These are phyloP conservation scores for Solanum phureja DNA, from an alignment of 257 asterid genomes.

Conservation along the genomic window DNA sequence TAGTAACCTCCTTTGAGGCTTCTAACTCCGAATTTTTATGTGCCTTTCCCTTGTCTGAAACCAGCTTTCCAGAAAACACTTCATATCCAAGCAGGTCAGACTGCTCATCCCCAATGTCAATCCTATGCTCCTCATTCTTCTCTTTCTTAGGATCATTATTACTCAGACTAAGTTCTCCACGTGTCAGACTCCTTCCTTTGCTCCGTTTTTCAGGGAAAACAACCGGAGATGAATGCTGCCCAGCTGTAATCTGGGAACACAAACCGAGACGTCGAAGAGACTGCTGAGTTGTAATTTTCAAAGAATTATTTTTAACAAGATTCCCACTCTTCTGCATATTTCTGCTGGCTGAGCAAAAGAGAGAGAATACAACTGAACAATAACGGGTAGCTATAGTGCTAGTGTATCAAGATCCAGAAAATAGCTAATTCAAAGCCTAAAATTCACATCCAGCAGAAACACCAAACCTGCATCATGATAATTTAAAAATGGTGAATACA, in stretches of 20 bases:
- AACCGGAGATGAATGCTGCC: conserved; percentile 81
- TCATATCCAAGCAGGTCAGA: conserved; percentile 85
- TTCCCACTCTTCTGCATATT: conserved; percentile 68
- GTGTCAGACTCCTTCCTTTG: conserved; percentile 43
- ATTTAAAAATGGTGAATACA: not conserved
- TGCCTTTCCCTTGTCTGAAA: conserved; percentile 44
- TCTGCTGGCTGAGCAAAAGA: not conserved
- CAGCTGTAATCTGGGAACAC: conserved; percentile 69
- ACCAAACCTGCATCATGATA: not conserved
- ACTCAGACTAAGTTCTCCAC: conserved; percentile 24
- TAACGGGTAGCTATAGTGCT: not conserved
- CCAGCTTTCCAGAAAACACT: conserved; percentile 69
- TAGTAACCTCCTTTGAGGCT: conserved; percentile 38
- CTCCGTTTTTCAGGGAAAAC: conserved; percentile 88
- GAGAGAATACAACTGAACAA: not conserved
- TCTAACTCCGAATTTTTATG: conserved; percentile 36
- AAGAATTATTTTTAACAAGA: conserved; percentile 63
- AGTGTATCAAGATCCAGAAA: not conserved
- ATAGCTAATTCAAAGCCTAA: not conserved
- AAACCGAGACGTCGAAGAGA: conserved; percentile 89
- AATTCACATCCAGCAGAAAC: not conserved
- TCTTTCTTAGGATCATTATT: conserved; percentile 39
- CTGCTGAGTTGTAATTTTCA: conserved; percentile 63
- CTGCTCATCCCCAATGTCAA: conserved; percentile 89
- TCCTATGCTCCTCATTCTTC: conserved; percentile 60